These are phyloP conservation scores for Leucaena leucocephala DNA, from an alignment of 306 rosid genomes.

Conservation along the genomic window DNA sequence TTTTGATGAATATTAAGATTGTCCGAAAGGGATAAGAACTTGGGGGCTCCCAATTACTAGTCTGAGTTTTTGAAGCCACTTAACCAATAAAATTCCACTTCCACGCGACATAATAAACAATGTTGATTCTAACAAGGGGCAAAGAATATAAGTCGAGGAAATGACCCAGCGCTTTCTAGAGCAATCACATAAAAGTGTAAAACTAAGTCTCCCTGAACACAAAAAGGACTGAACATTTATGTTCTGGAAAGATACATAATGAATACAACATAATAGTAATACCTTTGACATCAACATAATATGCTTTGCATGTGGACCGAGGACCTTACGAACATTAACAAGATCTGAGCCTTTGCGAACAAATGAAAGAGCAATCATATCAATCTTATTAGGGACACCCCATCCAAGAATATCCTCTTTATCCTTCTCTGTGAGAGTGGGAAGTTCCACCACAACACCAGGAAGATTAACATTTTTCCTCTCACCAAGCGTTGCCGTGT, in stretches of 20 bases:
- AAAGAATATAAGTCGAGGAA: not conserved
- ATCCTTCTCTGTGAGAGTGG: slow-evolving; percentile 12
- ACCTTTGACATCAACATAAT: slow-evolving; percentile 13
- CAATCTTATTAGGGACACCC: slow-evolving; percentile 1
- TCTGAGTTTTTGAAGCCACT: not conserved
- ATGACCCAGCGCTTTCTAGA: not conserved
- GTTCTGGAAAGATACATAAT: not conserved
- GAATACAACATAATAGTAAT: not conserved
- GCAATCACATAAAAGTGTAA: not conserved
- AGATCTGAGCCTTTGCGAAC: slow-evolving; percentile 16
- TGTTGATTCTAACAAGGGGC: not conserved
- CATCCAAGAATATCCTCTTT: slow-evolving; percentile 2
- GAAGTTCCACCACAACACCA: slow-evolving; percentile 8
- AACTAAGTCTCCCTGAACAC: not conserved
- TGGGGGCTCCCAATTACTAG: not conserved
- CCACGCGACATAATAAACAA: not conserved
- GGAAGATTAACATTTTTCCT: slow-evolving; percentile 12
- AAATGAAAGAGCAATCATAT: slow-evolving; percentile 9
- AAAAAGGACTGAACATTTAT: not conserved
- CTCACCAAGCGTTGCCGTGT: not conserved
- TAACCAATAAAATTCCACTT: not conserved
- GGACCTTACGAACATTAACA: not conserved
- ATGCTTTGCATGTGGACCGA: not conserved
- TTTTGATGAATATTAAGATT: not conserved
- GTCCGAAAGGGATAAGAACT: not conserved